Evolutionary conservation across 2,329 filamentous ascomycete genomes (phyloP), one percentile per base, ranked within the genome.

Genomic region (Akanthomyces uredinophilus): DNA sequence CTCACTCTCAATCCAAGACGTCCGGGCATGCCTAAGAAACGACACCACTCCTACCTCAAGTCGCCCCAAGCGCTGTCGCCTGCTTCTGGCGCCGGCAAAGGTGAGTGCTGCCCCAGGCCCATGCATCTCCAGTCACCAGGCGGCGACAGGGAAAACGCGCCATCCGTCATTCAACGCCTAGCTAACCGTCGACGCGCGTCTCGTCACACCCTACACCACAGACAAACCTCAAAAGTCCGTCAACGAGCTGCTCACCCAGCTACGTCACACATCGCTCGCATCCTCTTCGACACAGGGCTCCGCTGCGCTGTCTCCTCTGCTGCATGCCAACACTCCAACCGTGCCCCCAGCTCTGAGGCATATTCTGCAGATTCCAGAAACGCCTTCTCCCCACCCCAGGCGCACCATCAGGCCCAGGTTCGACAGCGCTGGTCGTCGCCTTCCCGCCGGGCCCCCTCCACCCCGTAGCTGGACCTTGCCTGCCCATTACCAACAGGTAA

Each of bases 21-120:
- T 60, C 56, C 62, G 71, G 76, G 73, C 65, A 88, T 88, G 85
- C 83, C 85, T 74, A 87, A 87, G 78, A 87, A 87, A 80, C 79
- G 83, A 73, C 80, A 83, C 61, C 77, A 80, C 67, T 78, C 77
- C 69, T 84, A 82, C 68, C 83, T 84, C 66, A 87, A 87, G 72
- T 84, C 84, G 66, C 80, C 76, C 29, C 43, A 62, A 53, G 41
- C 57, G 68, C 81, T 81, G 64, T 82, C 83, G 67, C 79, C 83
- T 66, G 78, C 80, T 20, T 44, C 61, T 39, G 20, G 54, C 24
- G 47, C 47, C 1, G 46, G n/a, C 61, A 63, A 63, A 37, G 39
- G 59, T 61, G 20, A 51, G 46, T 46, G 29, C 27, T 8, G 32
- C 35, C 44, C 32, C 35, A 13, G 20, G 35, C 37, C 11, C 18